phyloP scores from a whole-genome alignment of 768 basidiomycete genomes.

The Tricholoma terreum region DNA sequence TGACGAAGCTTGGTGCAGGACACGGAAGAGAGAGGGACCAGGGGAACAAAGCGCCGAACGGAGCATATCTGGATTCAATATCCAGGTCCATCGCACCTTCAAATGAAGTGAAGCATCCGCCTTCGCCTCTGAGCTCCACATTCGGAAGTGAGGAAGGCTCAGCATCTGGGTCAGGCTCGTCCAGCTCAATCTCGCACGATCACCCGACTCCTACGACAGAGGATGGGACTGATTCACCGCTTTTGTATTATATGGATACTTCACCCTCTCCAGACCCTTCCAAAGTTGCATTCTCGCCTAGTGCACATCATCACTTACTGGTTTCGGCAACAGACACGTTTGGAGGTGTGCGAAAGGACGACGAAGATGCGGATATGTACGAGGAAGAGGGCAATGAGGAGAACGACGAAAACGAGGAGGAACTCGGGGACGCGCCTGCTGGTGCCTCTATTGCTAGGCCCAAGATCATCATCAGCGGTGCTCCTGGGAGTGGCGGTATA shows the following conservation, averaged over 20 bases:
- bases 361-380: constrained; percentile 13
- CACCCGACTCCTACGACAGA: constrained; percentile 40
- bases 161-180: constrained; percentile 35
- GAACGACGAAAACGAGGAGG: constrained; percentile 18
- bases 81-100: constrained; percentile 1
- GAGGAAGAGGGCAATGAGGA: constrained; percentile 27
- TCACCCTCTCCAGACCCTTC: constrained; percentile 27
- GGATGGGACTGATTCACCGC: constrained; percentile 24
- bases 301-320: constrained; percentile 19
- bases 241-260: constrained; percentile 37
- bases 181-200: constrained; percentile 38
- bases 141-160: constrained; percentile 44
- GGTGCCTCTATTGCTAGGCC: constrained; percentile 21
- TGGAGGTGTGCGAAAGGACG: constrained; percentile 26
- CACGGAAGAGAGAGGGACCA: constrained; percentile 7
- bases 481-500: constrained; percentile 24
- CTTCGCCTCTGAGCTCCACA: constrained; percentile 49
- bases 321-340: constrained; percentile 36
- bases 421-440: constrained; percentile 12
- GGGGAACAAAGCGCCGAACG: background rate
- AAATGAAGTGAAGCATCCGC: constrained; percentile 23
- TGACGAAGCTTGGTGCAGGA: constrained; percentile 7
- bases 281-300: constrained; percentile 18
- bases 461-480: constrained; percentile 35
- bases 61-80: background rate